Conservation (phyloP, 1,284 basidiomycete species). For the Ustilago cynodontis region DNA sequence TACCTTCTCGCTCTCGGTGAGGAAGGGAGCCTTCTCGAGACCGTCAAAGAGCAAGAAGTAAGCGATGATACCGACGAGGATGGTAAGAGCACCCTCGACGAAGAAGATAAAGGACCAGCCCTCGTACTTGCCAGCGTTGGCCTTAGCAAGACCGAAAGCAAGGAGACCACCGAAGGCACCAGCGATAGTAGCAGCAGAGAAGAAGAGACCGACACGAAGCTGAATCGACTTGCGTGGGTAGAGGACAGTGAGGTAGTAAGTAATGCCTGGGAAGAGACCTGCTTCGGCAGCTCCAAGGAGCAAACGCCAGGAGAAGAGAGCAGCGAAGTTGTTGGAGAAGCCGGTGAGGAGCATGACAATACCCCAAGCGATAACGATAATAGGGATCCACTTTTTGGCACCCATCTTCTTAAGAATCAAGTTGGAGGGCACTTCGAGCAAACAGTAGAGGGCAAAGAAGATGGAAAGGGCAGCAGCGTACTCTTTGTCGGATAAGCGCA, state of each 20-base stretch:
- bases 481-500: conserved; percentile 72
- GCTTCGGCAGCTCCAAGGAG: conserved; percentile 69
- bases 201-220: conserved; percentile 59
- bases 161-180: conserved; percentile 72
- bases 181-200: conserved; percentile 69
- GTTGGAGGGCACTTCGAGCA: conserved; percentile 79
- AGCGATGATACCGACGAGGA: conserved; percentile 70
- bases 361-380: conserved; percentile 69
- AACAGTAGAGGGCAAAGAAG: conserved; percentile 76
- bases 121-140: conserved; percentile 50
- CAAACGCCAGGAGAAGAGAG: conserved; percentile 70
- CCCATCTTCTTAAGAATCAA: conserved; percentile 73
- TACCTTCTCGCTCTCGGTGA: conserved; percentile 54
- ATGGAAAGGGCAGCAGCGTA: conserved; percentile 68
- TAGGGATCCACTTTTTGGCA: conserved; percentile 70
- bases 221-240: conserved; percentile 56
- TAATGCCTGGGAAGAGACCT: conserved; percentile 57
- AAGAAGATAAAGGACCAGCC: conserved; percentile 70
- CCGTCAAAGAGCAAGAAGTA: conserved; percentile 58
- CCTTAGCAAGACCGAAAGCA: conserved; percentile 59
- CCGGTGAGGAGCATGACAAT: conserved; percentile 71
- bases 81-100: conserved; percentile 73
- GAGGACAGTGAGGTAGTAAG: conserved; percentile 50
- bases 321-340: conserved; percentile 69
- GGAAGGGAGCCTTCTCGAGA: conserved; percentile 53